Evolutionary conservation across 805 yeast genomes (phyloP).

Genomic region (Candida incommunis): DNA sequence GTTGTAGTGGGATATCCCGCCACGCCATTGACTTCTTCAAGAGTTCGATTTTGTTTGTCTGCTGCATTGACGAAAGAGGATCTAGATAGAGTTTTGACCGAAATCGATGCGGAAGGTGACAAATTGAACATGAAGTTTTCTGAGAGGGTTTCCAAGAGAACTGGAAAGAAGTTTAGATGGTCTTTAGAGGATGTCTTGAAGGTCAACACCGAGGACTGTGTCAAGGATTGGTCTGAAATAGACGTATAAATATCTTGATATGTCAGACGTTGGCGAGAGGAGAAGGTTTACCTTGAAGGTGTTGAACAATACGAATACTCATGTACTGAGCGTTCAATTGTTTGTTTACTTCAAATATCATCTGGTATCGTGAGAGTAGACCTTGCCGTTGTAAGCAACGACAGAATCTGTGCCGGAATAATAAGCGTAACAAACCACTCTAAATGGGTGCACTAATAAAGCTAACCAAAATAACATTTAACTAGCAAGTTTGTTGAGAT

Average conservation of each 20-base stretch:
- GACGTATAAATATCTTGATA: slow-evolving; percentile 3
- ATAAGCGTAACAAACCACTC: too few species aligned
- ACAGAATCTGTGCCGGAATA: too few species aligned
- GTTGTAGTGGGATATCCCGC: slow-evolving; percentile 98
- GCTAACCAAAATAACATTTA: too few species aligned
- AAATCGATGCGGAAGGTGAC: slow-evolving; percentile 69
- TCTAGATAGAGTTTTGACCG: slow-evolving; percentile 62
- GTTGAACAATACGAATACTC: too few species aligned
- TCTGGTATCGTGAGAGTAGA: too few species aligned
- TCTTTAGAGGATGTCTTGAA: slow-evolving; percentile 60
- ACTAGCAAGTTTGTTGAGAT: too few species aligned
- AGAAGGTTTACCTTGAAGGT: too few species aligned
- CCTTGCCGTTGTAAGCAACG: too few species aligned
- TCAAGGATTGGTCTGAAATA: slow-evolving; percentile 6
- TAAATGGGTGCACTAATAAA: too few species aligned
- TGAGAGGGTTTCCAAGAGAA: slow-evolving; percentile 34
- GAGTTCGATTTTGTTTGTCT: slow-evolving; percentile 88
- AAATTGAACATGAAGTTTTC: slow-evolving; percentile 58
- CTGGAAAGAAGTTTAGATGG: slow-evolving; percentile 33
- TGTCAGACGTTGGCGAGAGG: too few species aligned
- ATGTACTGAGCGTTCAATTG: too few species aligned
- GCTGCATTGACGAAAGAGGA: slow-evolving; percentile 89
- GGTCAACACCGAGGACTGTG: slow-evolving; percentile 48
- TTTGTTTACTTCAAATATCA: too few species aligned
- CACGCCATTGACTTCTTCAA: slow-evolving; percentile 76